These are phyloP conservation scores for Fomitopsis schrenkii DNA, from an alignment of 1,284 basidiomycete genomes.

Conservation along the genomic window DNA sequence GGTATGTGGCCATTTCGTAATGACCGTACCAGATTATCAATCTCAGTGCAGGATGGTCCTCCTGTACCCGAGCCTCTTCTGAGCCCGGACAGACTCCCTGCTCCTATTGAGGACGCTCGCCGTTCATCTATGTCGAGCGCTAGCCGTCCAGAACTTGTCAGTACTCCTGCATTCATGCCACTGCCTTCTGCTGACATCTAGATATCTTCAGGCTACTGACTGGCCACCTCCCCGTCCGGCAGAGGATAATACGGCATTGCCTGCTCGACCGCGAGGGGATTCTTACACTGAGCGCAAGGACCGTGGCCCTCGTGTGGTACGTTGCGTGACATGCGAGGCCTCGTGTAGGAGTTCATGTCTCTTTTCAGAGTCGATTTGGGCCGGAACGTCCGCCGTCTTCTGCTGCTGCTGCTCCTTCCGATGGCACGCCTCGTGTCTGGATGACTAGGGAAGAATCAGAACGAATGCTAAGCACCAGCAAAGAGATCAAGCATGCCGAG, in stretches of 20 bases:
- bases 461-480: background rate
- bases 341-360: background rate
- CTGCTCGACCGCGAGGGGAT: conserved; percentile 1
- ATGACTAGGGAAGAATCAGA: conserved; percentile 2
- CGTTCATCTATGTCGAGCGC: background rate
- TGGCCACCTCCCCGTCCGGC: background rate
- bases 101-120: background rate
- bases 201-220: background rate
- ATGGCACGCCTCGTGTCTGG: background rate
- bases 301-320: conserved; percentile 4
- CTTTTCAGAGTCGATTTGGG: conserved; percentile 2
- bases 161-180: background rate
- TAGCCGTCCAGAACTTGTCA: background rate
- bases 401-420: background rate
- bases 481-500: background rate
- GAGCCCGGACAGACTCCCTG: background rate
- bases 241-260: background rate
- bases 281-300: background rate
- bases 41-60: background rate
- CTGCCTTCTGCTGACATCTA: background rate
- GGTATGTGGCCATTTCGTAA: background rate
- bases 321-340: background rate
- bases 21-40: background rate
- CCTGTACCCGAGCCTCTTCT: background rate
- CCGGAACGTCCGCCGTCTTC: background rate